Conservation (phyloP, 768 basidiomycete species). For the Psilocybe tampanensis region DNA sequence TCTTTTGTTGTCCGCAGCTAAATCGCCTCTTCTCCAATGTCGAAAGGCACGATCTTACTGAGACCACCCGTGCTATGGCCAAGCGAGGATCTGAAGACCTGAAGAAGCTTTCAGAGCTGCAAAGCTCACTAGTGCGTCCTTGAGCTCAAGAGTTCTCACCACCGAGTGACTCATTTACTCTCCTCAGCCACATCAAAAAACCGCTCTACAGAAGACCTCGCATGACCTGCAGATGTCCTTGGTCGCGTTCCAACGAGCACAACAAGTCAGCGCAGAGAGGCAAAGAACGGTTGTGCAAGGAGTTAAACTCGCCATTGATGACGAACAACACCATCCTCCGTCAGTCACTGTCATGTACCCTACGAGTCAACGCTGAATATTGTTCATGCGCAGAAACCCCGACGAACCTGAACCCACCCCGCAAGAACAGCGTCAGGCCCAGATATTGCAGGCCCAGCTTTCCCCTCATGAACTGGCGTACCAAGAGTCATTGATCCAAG, state of each 20-base stretch:
- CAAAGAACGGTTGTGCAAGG: conserved; percentile 89
- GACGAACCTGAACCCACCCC: conserved; percentile 43
- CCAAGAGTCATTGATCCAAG: conserved; percentile 93
- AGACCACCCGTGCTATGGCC: conserved; percentile 92
- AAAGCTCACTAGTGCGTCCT: conserved; percentile 55
- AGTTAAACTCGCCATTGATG: conserved; percentile 83
- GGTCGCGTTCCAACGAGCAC: conserved; percentile 89
- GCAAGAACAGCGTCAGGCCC: conserved; percentile 65
- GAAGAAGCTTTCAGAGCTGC: conserved; percentile 81
- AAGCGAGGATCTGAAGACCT: conserved; percentile 93
- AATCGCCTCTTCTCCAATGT: neutral
- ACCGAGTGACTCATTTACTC: neutral
- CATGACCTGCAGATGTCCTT: conserved; percentile 91
- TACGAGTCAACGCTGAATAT: neutral
- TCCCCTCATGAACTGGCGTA: conserved; percentile 92
- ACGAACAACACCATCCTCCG: conserved; percentile 47
- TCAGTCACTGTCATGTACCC: conserved; percentile 14
- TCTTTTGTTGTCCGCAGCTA: neutral
- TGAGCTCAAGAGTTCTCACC: neutral
- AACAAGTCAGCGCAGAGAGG: conserved; percentile 86
- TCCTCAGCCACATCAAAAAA: conserved; percentile 75
- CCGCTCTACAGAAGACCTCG: conserved; percentile 87
- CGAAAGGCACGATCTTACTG: conserved; percentile 89
- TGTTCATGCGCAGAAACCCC: conserved; percentile 25
- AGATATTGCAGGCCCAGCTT: conserved; percentile 70